Conservation (phyloP, 805 yeast genomes). For the Schwanniomyces vanrijiae region DNA sequence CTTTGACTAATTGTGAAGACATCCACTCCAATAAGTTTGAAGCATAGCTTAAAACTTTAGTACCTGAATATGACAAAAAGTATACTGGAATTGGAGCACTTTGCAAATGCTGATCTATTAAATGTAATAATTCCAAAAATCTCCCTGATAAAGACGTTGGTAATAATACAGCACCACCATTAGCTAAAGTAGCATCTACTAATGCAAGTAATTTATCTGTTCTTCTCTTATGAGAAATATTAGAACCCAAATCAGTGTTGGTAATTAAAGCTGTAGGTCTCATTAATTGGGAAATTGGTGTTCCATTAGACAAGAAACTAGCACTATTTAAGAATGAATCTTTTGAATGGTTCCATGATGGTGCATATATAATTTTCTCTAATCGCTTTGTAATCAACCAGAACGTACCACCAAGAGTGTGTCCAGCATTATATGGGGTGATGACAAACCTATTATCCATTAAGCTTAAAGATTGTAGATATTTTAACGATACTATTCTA, state of each 20-base stretch:
- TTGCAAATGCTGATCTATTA: constrained; percentile 66
- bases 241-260: constrained; percentile 65
- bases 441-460: constrained; percentile 64
- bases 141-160: constrained; percentile 84
- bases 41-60: constrained; percentile 76
- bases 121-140: constrained; percentile 72
- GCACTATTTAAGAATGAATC: constrained; percentile 71
- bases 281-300: constrained; percentile 59
- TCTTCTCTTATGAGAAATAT: constrained; percentile 59
- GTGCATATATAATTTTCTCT: constrained; percentile 84
- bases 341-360: constrained; percentile 92
- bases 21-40: constrained; percentile 94
- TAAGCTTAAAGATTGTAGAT: constrained; percentile 69
- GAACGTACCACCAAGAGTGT: constrained; percentile 88
- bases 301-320: constrained; percentile 47
- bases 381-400: constrained; percentile 76
- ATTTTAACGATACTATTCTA: constrained; percentile 65
- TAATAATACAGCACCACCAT: constrained; percentile 78
- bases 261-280: constrained; percentile 86
- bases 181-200: constrained; percentile 63
- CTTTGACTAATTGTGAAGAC: constrained; percentile 80
- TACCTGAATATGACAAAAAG: constrained; percentile 75
- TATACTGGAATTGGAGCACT: constrained; percentile 68
- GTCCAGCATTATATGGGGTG: constrained; percentile 90
- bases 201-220: constrained; percentile 62